A percentile compares a stretch with the other conserved stretches of the same genome.
Conservation (phyloP, 169 alveolate species). For the Eimeria necatrix region DNA sequence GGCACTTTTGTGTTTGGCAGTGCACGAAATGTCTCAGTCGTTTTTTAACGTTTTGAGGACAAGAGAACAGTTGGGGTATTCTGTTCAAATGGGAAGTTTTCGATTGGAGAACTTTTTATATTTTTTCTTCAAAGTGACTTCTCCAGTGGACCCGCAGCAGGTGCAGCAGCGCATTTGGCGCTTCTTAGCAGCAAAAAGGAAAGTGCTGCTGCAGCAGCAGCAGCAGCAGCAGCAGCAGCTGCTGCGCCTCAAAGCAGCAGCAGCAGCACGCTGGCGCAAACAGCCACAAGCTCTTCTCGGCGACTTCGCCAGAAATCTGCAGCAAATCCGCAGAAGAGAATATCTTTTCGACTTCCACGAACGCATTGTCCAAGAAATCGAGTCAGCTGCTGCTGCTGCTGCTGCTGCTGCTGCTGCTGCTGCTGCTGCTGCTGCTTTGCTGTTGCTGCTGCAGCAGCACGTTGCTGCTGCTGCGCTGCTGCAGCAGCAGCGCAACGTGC, state of each 20-base stretch:
- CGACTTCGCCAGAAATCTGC: not conserved
- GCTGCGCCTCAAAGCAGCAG: constrained; percentile 28
- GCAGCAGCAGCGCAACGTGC: too few relatives aligned
- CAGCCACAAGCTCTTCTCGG: constrained; percentile 35
- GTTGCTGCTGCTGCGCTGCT: not conserved
- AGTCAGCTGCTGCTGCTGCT: not conserved
- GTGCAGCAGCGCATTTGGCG: constrained; percentile 2
- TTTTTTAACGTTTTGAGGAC: constrained; percentile 52
- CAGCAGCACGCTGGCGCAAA: constrained; percentile 24
- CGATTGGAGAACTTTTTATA: constrained; percentile 8
- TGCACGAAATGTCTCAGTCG: constrained; percentile 44
- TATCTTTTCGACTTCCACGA: constrained; percentile 53
- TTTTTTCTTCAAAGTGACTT: not conserved
- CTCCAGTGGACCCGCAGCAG: constrained; percentile 16
- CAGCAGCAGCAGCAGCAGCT: not conserved
- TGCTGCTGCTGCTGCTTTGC: too few relatives aligned
- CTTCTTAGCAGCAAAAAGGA: not conserved
- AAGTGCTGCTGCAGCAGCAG: not conserved
- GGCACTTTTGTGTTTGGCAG: constrained; percentile 23
- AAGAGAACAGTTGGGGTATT: constrained; percentile 54
- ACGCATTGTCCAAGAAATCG: constrained; percentile 37
- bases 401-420: not conserved
- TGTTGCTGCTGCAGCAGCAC: not conserved
- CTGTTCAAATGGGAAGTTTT: not conserved
- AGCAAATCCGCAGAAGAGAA: not conserved